These are phyloP conservation scores for Neurospora sp. DNA, from an alignment of 495 filamentous ascomycete genomes.

Conservation along the genomic window DNA sequence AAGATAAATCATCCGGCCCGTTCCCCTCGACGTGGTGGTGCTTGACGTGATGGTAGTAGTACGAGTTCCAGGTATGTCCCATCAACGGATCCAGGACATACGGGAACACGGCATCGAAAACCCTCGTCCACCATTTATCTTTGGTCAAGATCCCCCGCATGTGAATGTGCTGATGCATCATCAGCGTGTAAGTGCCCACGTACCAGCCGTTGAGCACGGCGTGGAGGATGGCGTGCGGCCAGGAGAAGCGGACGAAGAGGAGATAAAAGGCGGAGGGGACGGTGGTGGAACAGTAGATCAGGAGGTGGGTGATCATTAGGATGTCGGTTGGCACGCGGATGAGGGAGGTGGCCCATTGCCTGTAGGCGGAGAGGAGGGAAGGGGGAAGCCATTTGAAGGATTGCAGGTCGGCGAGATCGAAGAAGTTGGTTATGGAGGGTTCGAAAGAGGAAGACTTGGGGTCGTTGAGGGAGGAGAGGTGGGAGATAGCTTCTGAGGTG, in stretches of 20 bases:
- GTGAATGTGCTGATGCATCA: constrained; percentile 81
- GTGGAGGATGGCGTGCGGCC: constrained; percentile 54
- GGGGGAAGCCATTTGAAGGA: background rate
- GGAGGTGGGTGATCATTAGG: constrained; percentile 66
- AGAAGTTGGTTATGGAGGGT: constrained; percentile 30
- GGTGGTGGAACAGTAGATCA: constrained; percentile 59
- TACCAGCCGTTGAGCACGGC: constrained; percentile 51
- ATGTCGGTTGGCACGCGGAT: constrained; percentile 31
- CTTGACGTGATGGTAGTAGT: constrained; percentile 79
- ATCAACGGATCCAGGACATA: constrained; percentile 66
- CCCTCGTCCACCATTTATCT: constrained; percentile 26
- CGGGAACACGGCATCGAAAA: constrained; percentile 40
- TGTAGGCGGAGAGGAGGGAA: constrained; percentile 8
- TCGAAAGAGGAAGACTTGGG: constrained; percentile 26
- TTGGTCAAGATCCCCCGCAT: constrained; percentile 55
- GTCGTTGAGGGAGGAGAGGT: constrained; percentile 35
- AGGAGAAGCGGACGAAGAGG: constrained; percentile 56
- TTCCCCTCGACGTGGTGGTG: constrained; percentile 79
- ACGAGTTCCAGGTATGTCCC: constrained; percentile 77
- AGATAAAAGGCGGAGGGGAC: constrained; percentile 51
- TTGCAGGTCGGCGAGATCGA: constrained; percentile 17
- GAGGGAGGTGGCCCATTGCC: constrained; percentile 15
- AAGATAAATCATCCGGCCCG: constrained; percentile 63
- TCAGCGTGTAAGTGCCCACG: constrained; percentile 62
- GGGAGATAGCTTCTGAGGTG: background rate